Evolutionary conservation across 2,329 filamentous ascomycete species (phyloP), one percentile per base, ranked within the genome.

Genomic region (Epichloe festucae): DNA sequence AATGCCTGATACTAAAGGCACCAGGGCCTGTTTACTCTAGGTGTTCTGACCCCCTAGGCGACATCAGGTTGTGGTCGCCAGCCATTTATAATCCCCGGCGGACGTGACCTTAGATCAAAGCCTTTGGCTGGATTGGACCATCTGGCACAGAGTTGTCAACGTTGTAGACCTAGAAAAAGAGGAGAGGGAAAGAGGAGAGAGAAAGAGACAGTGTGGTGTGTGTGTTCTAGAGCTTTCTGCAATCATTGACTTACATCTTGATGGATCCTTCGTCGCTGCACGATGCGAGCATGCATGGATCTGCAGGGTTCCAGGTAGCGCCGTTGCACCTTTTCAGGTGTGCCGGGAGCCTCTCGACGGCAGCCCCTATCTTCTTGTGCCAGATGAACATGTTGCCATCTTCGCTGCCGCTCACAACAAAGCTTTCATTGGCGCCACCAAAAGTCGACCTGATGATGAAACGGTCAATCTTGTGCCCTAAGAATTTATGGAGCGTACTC

Each of bases 391-490:
- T 78, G 52, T 78, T 76, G 2, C 81, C 81, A 56, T 82, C 79
- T 77, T 96, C 89, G 61, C 89, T 95, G 11, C 93, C 93, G 61
- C 87, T 91, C 31, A 94, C 75, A 10, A 97, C 85, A 65, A 96
- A 96, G 64, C 85, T 90, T 69, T 96, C 89, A 53, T 87, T 84
- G 1, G 91, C 90, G 35, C 93, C 93, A 17, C 93, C 93, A 67
- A 96, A 93, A 0, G 76, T 73, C 60, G 84, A 87, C 48, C 91
- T 78, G 53, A 98, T 94, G 51, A 96, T 78, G 62, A 74, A 95
- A 2, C 84, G 72, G 50, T 81, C 84, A 55, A 89, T 87, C 43
- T 76, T 78, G 55, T 90, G 85, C 0, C 89, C 90, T 15, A 79
- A 73, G 63, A 87, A 97, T 58, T 76, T 82, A 58, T 85, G 83